Base-by-base conservation (phyloP, 192 early-diverging fungal genomes). In the Radiomyces spectabilis region DNA sequence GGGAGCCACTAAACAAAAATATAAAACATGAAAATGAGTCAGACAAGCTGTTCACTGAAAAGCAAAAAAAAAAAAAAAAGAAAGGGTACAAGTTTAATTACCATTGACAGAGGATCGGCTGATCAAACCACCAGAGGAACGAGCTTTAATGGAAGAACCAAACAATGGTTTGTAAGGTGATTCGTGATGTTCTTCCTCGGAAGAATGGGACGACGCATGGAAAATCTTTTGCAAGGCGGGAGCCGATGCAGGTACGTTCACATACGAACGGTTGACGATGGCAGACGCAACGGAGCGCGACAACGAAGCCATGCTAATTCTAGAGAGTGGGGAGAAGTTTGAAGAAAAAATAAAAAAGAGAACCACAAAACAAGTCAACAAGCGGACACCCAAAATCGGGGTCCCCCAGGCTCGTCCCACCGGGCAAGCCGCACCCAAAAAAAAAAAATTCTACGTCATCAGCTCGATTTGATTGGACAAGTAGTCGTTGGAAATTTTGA, bases 41-140 rank as follows among this genome's bases (percentile, higher is more conserved):
- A 30, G 12, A 42, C 4, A 19, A 33, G 30, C 22, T n/a, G n/a
- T n/a, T n/a, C n/a, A 41, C 40, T 42, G 9, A 33, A 32, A 38
- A 55, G 15, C 9, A 4, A 38, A 6, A 26, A 29, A 43, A 51
- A 49, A 41, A 35, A 37, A 31, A 37, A n/a, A n/a, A n/a, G n/a
- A n/a, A n/a, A n/a, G n/a, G n/a, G n/a, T n/a, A n/a, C n/a, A n/a
- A n/a, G n/a, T n/a, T n/a, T n/a, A n/a, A 15, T 48, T 48, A 81
- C 78, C 78, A 61, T 70, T 77, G 33, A 81, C 57, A 38, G 58
- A 58, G 41, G 70, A 61, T 55, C 66, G 69, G 56, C 68, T 73
- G 53, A 51, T 48, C 37, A 70, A 25, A 31, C 61, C 58, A 30
- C 59, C 59, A 29, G 61, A 57, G 45, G 57, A 61, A 30, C 69